Evolutionary conservation across 2,329 filamentous ascomycete genomes (phyloP).

Genomic region (Stemphylium beticola): DNA sequence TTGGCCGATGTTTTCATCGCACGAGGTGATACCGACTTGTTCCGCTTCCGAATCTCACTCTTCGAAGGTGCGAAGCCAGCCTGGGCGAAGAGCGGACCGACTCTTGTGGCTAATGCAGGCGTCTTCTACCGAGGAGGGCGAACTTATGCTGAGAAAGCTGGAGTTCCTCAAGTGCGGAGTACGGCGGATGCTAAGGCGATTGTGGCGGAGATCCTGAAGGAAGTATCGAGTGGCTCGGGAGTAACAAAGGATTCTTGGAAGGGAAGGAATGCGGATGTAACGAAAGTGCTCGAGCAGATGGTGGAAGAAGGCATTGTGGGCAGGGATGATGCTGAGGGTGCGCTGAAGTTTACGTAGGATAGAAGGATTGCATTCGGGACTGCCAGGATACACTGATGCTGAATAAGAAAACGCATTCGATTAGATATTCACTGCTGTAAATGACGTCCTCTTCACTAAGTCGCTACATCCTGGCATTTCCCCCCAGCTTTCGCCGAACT

Average conservation of each 20-base stretch:
- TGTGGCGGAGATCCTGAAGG: constrained; percentile 55
- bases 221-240: constrained; percentile 41
- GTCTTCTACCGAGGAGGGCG: constrained; percentile 46
- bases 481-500: too few relatives aligned
- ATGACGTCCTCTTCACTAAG: too few relatives aligned
- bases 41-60: constrained; percentile 41
- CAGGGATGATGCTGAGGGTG: constrained; percentile 29
- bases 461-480: too few relatives aligned
- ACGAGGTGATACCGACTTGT: constrained; percentile 42
- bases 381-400: too few relatives aligned
- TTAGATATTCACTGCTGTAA: too few relatives aligned
- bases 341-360: constrained; percentile 16
- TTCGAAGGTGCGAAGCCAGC: constrained; percentile 30
- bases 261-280: constrained; percentile 48
- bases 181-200: constrained; percentile 58
- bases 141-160: constrained; percentile 41
- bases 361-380: too few relatives aligned
- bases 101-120: constrained; percentile 48
- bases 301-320: constrained; percentile 60
- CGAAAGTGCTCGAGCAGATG: constrained; percentile 57
- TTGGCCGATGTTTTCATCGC: constrained; percentile 43
- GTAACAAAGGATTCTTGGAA: constrained; percentile 50
- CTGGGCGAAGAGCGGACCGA: constrained; percentile 41
- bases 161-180: constrained; percentile 46
- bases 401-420: too few relatives aligned